These are phyloP conservation scores for Moesziomyces sp. DNA, from an alignment of 1,284 basidiomycete species.

Conservation along the genomic window DNA sequence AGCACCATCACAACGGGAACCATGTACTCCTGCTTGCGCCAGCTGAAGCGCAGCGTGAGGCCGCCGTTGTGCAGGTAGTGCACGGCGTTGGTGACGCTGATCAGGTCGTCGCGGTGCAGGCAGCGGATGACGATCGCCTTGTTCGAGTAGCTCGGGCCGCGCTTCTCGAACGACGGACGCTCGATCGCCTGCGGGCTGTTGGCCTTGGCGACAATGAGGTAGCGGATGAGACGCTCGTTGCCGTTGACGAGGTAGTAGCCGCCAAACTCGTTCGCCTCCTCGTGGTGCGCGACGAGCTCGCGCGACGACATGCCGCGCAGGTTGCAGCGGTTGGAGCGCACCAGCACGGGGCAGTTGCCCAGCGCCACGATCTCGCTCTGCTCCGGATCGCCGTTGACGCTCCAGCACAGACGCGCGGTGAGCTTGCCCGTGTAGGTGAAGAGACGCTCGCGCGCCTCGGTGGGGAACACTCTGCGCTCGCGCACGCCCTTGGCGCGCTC, in stretches of 20 bases:
- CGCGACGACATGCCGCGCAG: conserved; percentile 84
- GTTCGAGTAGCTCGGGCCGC: conserved; percentile 92
- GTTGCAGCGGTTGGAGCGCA: conserved; percentile 96
- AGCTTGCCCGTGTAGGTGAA: conserved; percentile 91
- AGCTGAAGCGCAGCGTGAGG: conserved; percentile 93
- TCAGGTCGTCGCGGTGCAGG: conserved; percentile 72
- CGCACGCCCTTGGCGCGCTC: conserved; percentile 82
- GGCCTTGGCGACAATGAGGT: conserved; percentile 88
- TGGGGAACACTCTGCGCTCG: conserved; percentile 84
- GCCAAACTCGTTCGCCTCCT: conserved; percentile 98
- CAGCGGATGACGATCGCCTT: conserved; percentile 96
- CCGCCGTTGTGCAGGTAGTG: conserved; percentile 97
- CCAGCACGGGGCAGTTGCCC: conserved; percentile 94
- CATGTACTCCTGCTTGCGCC: conserved; percentile 98
- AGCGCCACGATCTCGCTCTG: conserved; percentile 85
- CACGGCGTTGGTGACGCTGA: conserved; percentile 82
- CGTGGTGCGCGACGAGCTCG: conserved; percentile 87
- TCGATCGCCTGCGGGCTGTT: conserved; percentile 89
- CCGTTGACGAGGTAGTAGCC: conserved; percentile 99
- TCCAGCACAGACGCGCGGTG: conserved; percentile 90
- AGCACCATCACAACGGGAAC: conserved; percentile 97
- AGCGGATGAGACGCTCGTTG: conserved; percentile 97
- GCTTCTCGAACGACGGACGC: conserved; percentile 86
- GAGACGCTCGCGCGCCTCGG: conserved; percentile 79
- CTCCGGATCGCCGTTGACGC: conserved; percentile 78